Evolutionary conservation across 345 rosid genomes (phyloP).

Genomic region (Eutrema heterophyllum): DNA sequence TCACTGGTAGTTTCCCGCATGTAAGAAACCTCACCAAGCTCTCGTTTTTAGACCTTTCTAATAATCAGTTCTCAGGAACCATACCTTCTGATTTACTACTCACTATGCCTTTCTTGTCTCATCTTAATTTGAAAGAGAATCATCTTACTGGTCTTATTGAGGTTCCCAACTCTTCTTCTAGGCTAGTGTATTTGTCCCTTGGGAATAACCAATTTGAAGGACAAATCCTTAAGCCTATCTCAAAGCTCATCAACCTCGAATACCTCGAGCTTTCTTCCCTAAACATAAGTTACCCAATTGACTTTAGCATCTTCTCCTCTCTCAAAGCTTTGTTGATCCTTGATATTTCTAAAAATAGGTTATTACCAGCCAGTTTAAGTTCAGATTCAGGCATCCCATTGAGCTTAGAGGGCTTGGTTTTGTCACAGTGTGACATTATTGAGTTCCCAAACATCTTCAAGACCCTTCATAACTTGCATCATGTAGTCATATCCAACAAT

Average conservation of each 20-base stretch:
- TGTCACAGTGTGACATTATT: not conserved
- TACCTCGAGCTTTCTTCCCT: not conserved
- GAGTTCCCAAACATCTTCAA: conserved; percentile 19
- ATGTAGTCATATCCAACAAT: conserved; percentile 8
- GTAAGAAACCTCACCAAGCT: not conserved
- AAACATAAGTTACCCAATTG: not conserved
- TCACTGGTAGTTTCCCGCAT: conserved; percentile 10
- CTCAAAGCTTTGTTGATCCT: not conserved
- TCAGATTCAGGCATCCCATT: not conserved
- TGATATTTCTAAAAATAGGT: not conserved
- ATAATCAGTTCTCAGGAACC: not conserved
- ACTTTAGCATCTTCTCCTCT: not conserved
- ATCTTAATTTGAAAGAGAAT: not conserved
- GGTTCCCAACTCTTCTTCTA: not conserved
- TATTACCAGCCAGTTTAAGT: conserved; percentile 13
- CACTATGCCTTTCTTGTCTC: not conserved
- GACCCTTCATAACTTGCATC: not conserved
- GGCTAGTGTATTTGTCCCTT: not conserved
- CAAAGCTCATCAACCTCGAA: not conserved
- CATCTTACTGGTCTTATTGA: not conserved
- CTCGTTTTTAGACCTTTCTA: not conserved
- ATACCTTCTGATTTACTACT: conserved; percentile 1
- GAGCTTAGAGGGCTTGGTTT: not conserved
- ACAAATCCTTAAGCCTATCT: not conserved
- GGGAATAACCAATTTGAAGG: not conserved